Percentiles rank a stretch among this genome's conserved stretches.
These are phyloP conservation scores for Dionaea muscipula DNA, from an alignment of 179 eudicot genomes.

Conservation along the genomic window DNA sequence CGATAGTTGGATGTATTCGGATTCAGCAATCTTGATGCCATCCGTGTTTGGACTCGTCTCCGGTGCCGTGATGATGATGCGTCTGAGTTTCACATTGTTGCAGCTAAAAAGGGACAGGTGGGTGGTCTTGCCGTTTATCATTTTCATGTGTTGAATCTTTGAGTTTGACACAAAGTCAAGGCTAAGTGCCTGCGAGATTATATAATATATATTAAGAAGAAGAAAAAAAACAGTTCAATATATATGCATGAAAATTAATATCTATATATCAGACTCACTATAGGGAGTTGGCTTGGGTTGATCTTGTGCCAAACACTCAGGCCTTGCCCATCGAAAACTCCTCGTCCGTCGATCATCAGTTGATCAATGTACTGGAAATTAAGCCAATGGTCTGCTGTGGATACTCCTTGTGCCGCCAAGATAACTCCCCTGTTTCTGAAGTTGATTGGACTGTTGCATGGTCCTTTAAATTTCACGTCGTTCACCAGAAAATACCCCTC, in stretches of 20 bases:
- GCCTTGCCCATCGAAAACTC: conserved; percentile 42
- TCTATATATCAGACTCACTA: too few relatives aligned
- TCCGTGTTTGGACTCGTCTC: conserved; percentile 57
- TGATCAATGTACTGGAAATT: conserved; percentile 27
- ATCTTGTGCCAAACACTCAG: conserved; percentile 25
- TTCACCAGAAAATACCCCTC: conserved; percentile 27
- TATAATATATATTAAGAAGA: background rate
- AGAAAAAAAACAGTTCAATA: too few relatives aligned
- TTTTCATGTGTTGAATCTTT: conserved; percentile 20
- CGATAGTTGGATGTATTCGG: conserved; percentile 21
- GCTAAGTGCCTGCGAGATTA: conserved; percentile 31
- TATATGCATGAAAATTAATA: too few relatives aligned
- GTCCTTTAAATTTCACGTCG: conserved; percentile 28
- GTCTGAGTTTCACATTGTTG: conserved; percentile 20
- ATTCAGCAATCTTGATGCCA: conserved; percentile 45
- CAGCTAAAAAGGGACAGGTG: conserved; percentile 47
- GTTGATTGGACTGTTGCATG: conserved; percentile 25
- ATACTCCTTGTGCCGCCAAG: conserved; percentile 26
- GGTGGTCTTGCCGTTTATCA: conserved; percentile 42
- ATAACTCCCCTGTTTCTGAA: conserved; percentile 28
- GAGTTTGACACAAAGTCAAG: conserved; percentile 45
- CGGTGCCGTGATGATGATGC: conserved; percentile 32
- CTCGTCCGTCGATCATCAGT: conserved; percentile 38
- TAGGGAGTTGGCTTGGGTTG: conserved; percentile 19
- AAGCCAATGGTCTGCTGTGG: conserved; percentile 24